phyloP scores from a whole-genome alignment of 768 basidiomycete genomes.

The Exsudoporus frostii region DNA sequence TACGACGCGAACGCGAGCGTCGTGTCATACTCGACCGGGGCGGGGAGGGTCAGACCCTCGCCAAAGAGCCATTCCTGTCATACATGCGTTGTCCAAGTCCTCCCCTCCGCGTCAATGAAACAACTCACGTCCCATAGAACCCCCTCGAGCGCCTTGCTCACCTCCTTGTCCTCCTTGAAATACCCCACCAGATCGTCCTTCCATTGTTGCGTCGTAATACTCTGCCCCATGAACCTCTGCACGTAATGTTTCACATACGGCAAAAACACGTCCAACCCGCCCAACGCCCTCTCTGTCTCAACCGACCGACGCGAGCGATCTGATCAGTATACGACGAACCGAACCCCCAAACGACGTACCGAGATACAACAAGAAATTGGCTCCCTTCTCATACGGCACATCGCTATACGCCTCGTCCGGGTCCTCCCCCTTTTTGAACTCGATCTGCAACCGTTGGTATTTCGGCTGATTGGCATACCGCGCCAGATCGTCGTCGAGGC shows the following conservation, averaged over 20 bases:
- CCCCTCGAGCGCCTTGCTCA: constrained; percentile 58
- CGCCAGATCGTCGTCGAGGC: constrained; percentile 64
- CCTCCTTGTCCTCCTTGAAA: constrained; percentile 55
- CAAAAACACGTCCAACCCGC: constrained; percentile 59
- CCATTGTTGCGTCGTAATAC: constrained; percentile 84
- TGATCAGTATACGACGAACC: neutral
- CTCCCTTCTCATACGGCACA: constrained; percentile 87
- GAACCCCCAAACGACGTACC: constrained; percentile 41
- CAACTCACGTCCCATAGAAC: constrained; percentile 76
- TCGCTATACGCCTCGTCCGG: constrained; percentile 74
- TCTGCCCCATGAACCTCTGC: constrained; percentile 73
- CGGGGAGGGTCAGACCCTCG: constrained; percentile 70
- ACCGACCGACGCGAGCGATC: neutral
- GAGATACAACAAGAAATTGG: constrained; percentile 81
- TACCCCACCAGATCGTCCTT: constrained; percentile 73
- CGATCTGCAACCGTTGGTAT: constrained; percentile 77
- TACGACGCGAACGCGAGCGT: constrained; percentile 69
- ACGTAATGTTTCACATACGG: constrained; percentile 86
- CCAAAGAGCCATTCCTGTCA: constrained; percentile 78
- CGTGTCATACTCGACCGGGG: constrained; percentile 70
- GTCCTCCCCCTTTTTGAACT: constrained; percentile 69
- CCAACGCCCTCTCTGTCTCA: constrained; percentile 10
- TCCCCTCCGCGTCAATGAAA: neutral
- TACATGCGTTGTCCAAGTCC: neutral
- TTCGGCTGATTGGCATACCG: constrained; percentile 54